Conservation (phyloP, 176 grass and related monocot genomes). For the Phoenix dactylifera region DNA sequence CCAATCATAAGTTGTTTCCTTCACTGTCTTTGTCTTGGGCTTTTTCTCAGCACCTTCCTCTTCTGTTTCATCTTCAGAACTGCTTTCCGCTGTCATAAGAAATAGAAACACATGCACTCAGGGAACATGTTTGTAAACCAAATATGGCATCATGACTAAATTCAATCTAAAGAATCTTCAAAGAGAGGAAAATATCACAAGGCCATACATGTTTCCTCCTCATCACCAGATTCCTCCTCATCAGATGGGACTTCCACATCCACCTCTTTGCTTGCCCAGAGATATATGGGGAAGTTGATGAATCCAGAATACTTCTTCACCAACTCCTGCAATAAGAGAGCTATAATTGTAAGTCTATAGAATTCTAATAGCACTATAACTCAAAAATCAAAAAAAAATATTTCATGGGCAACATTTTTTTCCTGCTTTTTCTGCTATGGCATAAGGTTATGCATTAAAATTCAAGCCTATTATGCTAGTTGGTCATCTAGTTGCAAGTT, state of each 20-base stretch:
- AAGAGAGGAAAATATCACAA: not conserved
- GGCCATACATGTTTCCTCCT: constrained; percentile 58
- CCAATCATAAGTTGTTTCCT: constrained; percentile 79
- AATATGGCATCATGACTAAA: too few species aligned
- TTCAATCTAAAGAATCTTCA: not conserved
- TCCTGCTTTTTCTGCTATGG: too few species aligned
- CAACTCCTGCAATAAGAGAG: constrained; percentile 52
- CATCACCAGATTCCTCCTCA: constrained; percentile 71
- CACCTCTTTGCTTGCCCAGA: constrained; percentile 96
- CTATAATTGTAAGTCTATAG: not conserved
- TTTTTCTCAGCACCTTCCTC: constrained; percentile 78
- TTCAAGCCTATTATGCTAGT: too few species aligned
- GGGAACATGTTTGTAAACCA: too few species aligned
- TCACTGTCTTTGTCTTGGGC: constrained; percentile 87
- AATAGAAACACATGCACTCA: not conserved
- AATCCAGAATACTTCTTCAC: constrained; percentile 95
- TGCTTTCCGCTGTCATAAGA: constrained; percentile 40
- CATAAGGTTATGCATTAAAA: too few species aligned
- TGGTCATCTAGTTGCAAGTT: too few species aligned
- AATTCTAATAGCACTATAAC: too few species aligned
- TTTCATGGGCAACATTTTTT: too few species aligned
- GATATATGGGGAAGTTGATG: constrained; percentile 97
- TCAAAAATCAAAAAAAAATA: too few species aligned
- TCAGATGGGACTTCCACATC: constrained; percentile 94
- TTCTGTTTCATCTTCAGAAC: constrained; percentile 60